Evolutionary conservation across 2,329 filamentous ascomycete genomes (phyloP).

Genomic region (Zopfia rhizophila): DNA sequence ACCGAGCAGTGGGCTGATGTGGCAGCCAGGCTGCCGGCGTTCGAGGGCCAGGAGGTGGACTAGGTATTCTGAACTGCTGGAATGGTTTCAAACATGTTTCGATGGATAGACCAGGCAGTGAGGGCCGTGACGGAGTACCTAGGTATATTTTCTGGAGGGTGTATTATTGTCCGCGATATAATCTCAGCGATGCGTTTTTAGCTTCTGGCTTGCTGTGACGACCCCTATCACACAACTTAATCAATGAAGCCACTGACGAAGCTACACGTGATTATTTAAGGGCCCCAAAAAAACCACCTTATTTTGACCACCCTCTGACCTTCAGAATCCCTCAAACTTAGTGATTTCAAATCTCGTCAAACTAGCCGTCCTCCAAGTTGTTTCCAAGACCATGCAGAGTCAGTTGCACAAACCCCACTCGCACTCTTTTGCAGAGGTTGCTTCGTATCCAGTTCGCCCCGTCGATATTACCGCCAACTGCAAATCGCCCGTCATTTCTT

Average conservation of each 20-base stretch:
- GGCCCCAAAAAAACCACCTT: constrained; percentile 10
- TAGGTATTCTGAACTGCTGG: constrained; percentile 18
- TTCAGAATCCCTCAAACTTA: neutral
- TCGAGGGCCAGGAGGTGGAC: constrained; percentile 65
- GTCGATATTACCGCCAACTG: neutral
- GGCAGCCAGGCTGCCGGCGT: constrained; percentile 80
- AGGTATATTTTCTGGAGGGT: constrained; percentile 14
- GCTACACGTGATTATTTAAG: too few relatives aligned
- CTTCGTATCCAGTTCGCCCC: neutral
- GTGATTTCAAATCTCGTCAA: too few relatives aligned
- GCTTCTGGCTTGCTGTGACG: too few relatives aligned
- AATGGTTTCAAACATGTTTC: constrained; percentile 19
- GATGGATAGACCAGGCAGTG: constrained; percentile 8
- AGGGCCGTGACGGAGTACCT: constrained; percentile 7
- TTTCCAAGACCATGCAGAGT: too few relatives aligned
- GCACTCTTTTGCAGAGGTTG: neutral
- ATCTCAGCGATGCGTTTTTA: too few relatives aligned
- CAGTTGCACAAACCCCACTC: constrained; percentile 10
- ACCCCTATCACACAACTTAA: too few relatives aligned
- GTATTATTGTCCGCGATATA: too few relatives aligned
- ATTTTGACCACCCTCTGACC: constrained; percentile 5
- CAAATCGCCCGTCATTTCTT: constrained; percentile 9
- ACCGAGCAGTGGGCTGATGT: constrained; percentile 77
- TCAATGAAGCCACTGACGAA: too few relatives aligned
- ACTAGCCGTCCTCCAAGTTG: too few relatives aligned